Evolutionary conservation across 1,139 yeast genomes (phyloP), one percentile per base, ranked within the genome.

Genomic region (Blastobotrys elegans): DNA sequence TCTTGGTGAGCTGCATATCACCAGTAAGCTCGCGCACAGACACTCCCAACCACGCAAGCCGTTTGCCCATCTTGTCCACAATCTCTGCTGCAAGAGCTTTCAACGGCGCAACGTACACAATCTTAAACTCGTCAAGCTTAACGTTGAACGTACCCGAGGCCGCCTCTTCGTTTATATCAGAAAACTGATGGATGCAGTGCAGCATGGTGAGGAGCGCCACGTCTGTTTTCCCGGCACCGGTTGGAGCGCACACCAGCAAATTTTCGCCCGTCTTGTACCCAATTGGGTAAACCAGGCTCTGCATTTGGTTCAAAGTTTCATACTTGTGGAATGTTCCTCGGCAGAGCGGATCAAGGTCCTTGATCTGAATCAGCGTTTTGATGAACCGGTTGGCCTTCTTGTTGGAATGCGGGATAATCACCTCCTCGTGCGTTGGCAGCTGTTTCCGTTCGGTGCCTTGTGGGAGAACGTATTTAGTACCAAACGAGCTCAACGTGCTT

Each of bases 151-250:
- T 72, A 1, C 76, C 69, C 2, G 78, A 80, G 1, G 76, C 69
- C 2, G 78, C 79, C 27, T 74, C 79, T 17, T 75, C 76, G 48
- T 57, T 48, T 33, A 50, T 47, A 6, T 53, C 56, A 70, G 84
- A 30, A 73, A 74, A 79, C 60, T 87, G 92, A 38, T 81, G 77
- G n/a, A 92, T 83, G 0, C 94, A 79, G 57, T 84, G 87, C 47
- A 94, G 71, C 58, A 92, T 81, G 0, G 97, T 75, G 36, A 92
- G 69, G 59, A 94, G 70, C 0, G 99, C 99, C 35, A 94, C 96
- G 65, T 94, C 97, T 0, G 99, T 94, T 62, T 92, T 92, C 76
- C 99, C 99, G 6, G 98, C 97, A 74, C 99, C 98, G 0, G 99
- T 92, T 2, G 99, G 99, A 0, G 99, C 99, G 77, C 98, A 92